A percentile compares a stretch with the other conserved stretches of the same genome.
Evolutionary conservation across 257 asterid species (phyloP).

Genomic region (Przewalskia tangutica): DNA sequence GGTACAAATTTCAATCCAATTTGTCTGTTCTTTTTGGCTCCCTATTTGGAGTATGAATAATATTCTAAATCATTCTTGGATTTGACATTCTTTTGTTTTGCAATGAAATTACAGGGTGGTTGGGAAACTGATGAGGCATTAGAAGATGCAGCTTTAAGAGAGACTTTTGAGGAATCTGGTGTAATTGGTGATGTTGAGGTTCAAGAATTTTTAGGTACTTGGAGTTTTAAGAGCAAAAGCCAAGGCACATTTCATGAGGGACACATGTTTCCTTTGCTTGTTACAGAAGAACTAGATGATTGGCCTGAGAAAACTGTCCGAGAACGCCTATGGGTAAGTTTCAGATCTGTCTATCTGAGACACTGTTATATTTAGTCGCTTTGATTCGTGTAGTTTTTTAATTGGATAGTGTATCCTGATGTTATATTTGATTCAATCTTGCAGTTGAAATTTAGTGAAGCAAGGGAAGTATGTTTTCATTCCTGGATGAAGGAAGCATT

Average conservation of each 20-base stretch:
- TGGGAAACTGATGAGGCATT: slow-evolving; percentile 89
- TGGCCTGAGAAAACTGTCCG: slow-evolving; percentile 19
- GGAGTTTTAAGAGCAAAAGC: slow-evolving; percentile 18
- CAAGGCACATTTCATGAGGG: slow-evolving; percentile 14
- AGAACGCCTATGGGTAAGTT: slow-evolving; percentile 12
- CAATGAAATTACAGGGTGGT: slow-evolving; percentile 48
- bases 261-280: slow-evolving; percentile 12
- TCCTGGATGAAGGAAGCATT: slow-evolving; percentile 92
- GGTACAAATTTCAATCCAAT: slow-evolving; percentile 29
- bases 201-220: slow-evolving; percentile 11
- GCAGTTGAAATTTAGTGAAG: slow-evolving; percentile 72
- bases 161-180: slow-evolving; percentile 90
- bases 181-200: slow-evolving; percentile 71
- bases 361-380: neutral
- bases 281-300: slow-evolving; percentile 8
- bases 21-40: neutral
- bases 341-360: neutral
- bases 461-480: slow-evolving; percentile 53
- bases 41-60: neutral
- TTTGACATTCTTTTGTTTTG: slow-evolving; percentile 20
- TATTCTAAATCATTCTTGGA: neutral
- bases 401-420: neutral
- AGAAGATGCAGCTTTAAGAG: slow-evolving; percentile 75
- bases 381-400: neutral
- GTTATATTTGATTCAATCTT: neutral